Evolutionary conservation across 176 grass and related monocot species (phyloP).

Genomic region (Guadua angustifolia): DNA sequence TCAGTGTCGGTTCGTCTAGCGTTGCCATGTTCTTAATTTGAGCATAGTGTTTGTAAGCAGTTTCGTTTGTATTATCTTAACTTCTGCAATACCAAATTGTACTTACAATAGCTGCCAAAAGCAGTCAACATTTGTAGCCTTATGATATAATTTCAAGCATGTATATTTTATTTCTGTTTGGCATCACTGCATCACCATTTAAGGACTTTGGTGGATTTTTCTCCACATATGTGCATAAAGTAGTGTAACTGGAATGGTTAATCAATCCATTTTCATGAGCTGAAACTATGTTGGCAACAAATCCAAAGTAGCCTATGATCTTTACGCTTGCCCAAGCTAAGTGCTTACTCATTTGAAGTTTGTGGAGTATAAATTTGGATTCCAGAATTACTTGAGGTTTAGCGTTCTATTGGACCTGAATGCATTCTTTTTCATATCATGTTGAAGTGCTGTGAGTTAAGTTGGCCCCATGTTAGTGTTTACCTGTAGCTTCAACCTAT

Average conservation of each 20-base stretch:
- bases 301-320: background rate
- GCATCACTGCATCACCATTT: background rate
- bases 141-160: background rate
- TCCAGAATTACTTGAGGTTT: background rate
- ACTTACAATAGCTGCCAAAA: background rate
- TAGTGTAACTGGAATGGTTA: constrained; percentile 1
- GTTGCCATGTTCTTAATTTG: background rate
- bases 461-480: background rate
- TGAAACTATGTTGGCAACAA: constrained; percentile 10
- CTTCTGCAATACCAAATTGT: background rate
- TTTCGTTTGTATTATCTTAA: background rate
- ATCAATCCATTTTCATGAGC: background rate
- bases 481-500: background rate
- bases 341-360: background rate
- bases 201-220: background rate
- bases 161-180: constrained; percentile 1
- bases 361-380: background rate
- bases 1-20: background rate
- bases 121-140: background rate
- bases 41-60: constrained; percentile 9
- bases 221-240: constrained; percentile 4
- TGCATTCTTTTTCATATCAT: too few relatives aligned
- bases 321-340: background rate
- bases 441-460: too few relatives aligned
- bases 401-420: constrained; percentile 7